These are phyloP conservation scores for Gleditsia sinensis DNA, from an alignment of 306 rosid genomes.

Conservation along the genomic window DNA sequence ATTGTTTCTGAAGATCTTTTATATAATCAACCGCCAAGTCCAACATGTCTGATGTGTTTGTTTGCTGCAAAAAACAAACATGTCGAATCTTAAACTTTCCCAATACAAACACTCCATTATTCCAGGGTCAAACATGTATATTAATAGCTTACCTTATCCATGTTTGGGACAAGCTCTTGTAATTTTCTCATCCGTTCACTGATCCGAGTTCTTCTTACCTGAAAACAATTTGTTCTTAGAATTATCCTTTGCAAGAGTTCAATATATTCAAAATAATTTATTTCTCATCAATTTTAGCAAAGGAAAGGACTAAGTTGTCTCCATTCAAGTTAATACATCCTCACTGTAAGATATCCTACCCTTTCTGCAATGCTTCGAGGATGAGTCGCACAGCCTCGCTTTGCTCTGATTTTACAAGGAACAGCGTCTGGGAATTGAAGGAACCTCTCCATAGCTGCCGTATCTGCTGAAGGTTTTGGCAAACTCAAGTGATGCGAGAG, in stretches of 20 bases:
- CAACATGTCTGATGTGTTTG: slow-evolving; percentile 94
- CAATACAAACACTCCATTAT: not conserved
- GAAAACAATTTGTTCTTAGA: slow-evolving; percentile 17
- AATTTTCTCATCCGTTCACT: slow-evolving; percentile 92
- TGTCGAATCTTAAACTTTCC: not conserved
- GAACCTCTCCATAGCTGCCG: slow-evolving; percentile 62
- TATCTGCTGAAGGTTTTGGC: slow-evolving; percentile 65
- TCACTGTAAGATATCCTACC: slow-evolving; percentile 35
- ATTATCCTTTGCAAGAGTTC: not conserved
- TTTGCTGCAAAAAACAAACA: slow-evolving; percentile 65
- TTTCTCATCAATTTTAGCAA: slow-evolving; percentile 9
- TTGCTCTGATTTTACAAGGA: slow-evolving; percentile 89
- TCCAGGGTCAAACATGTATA: not conserved
- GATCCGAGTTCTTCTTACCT: slow-evolving; percentile 93
- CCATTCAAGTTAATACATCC: not conserved
- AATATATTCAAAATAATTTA: not conserved
- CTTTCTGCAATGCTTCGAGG: slow-evolving; percentile 98
- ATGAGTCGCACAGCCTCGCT: slow-evolving; percentile 97
- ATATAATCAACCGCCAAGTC: slow-evolving; percentile 89
- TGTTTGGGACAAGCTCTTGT: slow-evolving; percentile 94
- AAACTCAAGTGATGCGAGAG: slow-evolving; percentile 77
- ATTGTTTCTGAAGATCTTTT: slow-evolving; percentile 89
- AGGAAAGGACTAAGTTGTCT: not conserved
- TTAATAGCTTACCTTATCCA: slow-evolving; percentile 73
- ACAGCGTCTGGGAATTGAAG: slow-evolving; percentile 77